These are phyloP conservation scores for Lasiodiplodia hormozganensis DNA, from an alignment of 2,329 filamentous ascomycete species.

Conservation along the genomic window DNA sequence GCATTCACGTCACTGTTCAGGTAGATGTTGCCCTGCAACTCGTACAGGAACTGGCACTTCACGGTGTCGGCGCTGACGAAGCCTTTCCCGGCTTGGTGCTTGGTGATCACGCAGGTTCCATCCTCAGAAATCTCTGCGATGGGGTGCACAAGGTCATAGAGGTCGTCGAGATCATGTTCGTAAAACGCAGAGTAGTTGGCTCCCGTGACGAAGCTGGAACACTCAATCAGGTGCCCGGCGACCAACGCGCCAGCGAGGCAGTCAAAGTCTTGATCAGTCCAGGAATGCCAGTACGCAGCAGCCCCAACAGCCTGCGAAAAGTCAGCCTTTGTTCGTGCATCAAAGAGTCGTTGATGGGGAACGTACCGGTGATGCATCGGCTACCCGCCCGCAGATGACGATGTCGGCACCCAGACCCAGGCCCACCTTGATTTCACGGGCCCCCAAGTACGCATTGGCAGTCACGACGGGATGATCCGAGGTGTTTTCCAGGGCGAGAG, in stretches of 20 bases:
- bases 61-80: conserved; percentile 45
- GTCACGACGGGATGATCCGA: conserved; percentile 31
- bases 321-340: background rate
- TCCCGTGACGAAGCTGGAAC: conserved; percentile 61
- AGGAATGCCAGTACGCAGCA: conserved; percentile 63
- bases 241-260: conserved; percentile 59
- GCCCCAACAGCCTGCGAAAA: conserved; percentile 53
- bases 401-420: conserved; percentile 44
- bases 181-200: conserved; percentile 63
- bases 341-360: background rate
- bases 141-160: conserved; percentile 55
- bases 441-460: conserved; percentile 61
- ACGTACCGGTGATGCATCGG: conserved; percentile 48
- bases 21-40: conserved; percentile 56
- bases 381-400: conserved; percentile 43
- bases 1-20: conserved; percentile 55
- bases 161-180: conserved; percentile 49
- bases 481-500: conserved; percentile 46
- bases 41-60: conserved; percentile 54
- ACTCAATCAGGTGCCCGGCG: conserved; percentile 63
- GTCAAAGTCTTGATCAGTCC: conserved; percentile 57
- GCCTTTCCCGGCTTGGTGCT: conserved; percentile 45
- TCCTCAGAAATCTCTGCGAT: conserved; percentile 58
- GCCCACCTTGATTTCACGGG: conserved; percentile 43
- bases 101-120: conserved; percentile 58